Evolutionary conservation across 2,329 filamentous ascomycete species (phyloP).

Genomic region (Hymenoscyphus repandus): DNA sequence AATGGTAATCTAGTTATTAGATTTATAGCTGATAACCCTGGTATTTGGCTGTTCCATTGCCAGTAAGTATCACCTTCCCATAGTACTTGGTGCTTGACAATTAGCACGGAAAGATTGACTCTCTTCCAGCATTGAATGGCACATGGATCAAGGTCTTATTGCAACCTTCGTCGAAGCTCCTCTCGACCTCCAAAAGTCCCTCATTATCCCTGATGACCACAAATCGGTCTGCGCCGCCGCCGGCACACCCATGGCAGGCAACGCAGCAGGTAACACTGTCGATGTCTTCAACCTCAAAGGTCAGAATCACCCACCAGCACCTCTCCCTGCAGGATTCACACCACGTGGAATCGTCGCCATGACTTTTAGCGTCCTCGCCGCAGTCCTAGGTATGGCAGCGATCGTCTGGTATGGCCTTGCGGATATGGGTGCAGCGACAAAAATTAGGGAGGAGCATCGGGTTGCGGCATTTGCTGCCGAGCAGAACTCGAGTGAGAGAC

Average conservation of each 20-base stretch:
- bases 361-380: conserved; percentile 27
- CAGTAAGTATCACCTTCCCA: conserved; percentile 37
- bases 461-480: conserved; percentile 10
- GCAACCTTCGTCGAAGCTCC: conserved; percentile 47
- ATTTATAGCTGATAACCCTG: conserved; percentile 64
- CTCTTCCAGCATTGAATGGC: conserved; percentile 71
- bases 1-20: conserved; percentile 64
- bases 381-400: conserved; percentile 25
- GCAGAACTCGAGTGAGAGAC: neutral
- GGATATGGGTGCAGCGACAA: conserved; percentile 29
- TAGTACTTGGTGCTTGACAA: too few species aligned
- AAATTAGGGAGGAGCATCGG: conserved; percentile 18
- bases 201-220: conserved; percentile 56
- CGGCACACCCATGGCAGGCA: conserved; percentile 52
- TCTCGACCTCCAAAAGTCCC: conserved; percentile 25
- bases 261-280: conserved; percentile 67
- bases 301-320: conserved; percentile 28
- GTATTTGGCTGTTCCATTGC: conserved; percentile 72
- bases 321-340: conserved; percentile 28
- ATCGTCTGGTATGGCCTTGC: conserved; percentile 29
- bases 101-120: too few species aligned
- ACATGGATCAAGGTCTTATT: conserved; percentile 61
- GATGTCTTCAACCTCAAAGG: conserved; percentile 60
- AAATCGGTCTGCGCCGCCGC: conserved; percentile 51
- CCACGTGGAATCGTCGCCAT: conserved; percentile 29